phyloP scores from a whole-genome alignment of 306 rosid genomes.

The Lagenaria siceraria region DNA sequence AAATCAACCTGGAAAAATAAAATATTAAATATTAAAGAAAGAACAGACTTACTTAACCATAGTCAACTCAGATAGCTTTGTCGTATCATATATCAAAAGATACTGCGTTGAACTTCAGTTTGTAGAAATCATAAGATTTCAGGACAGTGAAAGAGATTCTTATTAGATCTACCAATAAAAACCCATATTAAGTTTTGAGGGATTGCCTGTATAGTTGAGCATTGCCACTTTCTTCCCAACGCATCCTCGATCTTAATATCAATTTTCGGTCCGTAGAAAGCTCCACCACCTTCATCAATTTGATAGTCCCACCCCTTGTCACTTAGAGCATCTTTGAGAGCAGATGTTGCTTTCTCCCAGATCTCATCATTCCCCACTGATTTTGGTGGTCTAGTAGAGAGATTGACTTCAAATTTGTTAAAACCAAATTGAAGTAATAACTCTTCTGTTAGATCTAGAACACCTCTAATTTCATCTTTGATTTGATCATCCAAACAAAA shows the following conservation, averaged over 20 bases:
- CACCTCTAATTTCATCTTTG: slow-evolving; percentile 89
- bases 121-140: neutral
- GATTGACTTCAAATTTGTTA: slow-evolving; percentile 80
- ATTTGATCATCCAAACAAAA: slow-evolving; percentile 90
- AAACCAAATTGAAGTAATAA: slow-evolving; percentile 76
- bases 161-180: neutral
- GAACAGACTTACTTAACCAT: neutral
- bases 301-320: slow-evolving; percentile 87
- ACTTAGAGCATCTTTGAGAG: slow-evolving; percentile 82
- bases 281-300: slow-evolving; percentile 96
- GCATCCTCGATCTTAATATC: slow-evolving; percentile 99
- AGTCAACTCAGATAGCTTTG: neutral
- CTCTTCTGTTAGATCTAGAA: slow-evolving; percentile 84
- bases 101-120: neutral
- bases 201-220: slow-evolving; percentile 92
- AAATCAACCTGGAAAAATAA: slow-evolving; percentile 70
- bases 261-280: slow-evolving; percentile 96
- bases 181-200: slow-evolving; percentile 2
- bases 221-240: slow-evolving; percentile 99
- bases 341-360: slow-evolving; percentile 82
- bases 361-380: slow-evolving; percentile 75
- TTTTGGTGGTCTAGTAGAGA: slow-evolving; percentile 88
- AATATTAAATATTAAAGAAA: neutral
- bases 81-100: neutral
- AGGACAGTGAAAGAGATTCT: neutral